Evolutionary conservation across 305 asterid genomes (phyloP).

Genomic region (Withania somnifera): DNA sequence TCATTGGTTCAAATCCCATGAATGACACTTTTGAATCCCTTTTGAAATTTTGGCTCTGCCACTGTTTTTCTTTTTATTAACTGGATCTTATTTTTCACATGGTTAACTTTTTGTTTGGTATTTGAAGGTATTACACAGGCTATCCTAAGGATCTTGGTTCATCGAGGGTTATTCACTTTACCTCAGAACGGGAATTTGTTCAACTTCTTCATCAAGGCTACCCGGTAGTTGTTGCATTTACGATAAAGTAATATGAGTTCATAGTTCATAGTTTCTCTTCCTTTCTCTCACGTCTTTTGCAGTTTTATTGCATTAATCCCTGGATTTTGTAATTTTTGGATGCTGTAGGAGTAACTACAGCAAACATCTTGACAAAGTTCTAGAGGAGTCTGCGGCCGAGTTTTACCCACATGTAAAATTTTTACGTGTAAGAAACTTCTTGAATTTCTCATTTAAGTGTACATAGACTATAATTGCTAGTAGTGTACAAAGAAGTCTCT

Average conservation of each 20-base stretch:
- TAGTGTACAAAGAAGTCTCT: not conserved
- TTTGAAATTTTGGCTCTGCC: not conserved
- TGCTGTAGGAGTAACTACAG: slow-evolving; percentile 69
- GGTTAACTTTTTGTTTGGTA: not conserved
- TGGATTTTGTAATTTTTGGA: not conserved
- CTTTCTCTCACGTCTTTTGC: not conserved
- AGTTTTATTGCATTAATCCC: not conserved
- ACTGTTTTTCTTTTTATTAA: not conserved
- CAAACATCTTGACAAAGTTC: slow-evolving; percentile 70
- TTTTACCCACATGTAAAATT: slow-evolving; percentile 81
- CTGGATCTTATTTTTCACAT: not conserved
- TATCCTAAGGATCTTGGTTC: slow-evolving; percentile 93
- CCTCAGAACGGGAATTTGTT: slow-evolving; percentile 86
- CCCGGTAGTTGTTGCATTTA: slow-evolving; percentile 93
- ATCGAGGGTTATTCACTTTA: slow-evolving; percentile 66
- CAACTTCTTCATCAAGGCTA: slow-evolving; percentile 88
- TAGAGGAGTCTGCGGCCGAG: slow-evolving; percentile 90
- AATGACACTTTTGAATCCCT: not conserved
- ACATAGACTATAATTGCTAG: not conserved
- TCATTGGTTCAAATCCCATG: not conserved
- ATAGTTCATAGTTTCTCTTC: not conserved
- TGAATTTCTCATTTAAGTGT: not conserved
- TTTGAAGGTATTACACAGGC: slow-evolving; percentile 70
- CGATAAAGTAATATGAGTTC: slow-evolving; percentile 51
- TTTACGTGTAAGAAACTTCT: slow-evolving; percentile 60